Conservation (phyloP, 2,329 filamentous ascomycete species). For the Xylariomycetidae sp. region DNA sequence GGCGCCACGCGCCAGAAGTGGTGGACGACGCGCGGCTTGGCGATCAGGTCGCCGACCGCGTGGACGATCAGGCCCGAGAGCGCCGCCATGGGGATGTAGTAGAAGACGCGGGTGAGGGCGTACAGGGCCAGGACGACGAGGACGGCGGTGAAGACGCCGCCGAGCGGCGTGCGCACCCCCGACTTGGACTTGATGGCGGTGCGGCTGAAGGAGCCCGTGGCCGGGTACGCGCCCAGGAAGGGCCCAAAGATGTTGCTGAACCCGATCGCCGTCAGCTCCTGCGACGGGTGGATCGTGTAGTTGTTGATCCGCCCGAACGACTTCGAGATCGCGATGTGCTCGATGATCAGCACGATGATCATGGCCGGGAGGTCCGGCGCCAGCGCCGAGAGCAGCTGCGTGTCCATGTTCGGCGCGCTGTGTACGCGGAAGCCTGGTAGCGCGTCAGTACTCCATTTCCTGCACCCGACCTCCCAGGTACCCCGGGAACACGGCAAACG, state of each 20-base stretch:
- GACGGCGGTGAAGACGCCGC: conserved; percentile 75
- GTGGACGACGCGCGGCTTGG: conserved; percentile 74
- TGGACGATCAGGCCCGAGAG: conserved; percentile 85
- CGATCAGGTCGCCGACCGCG: conserved; percentile 80
- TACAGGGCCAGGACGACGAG: conserved; percentile 82
- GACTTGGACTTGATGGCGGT: conserved; percentile 95
- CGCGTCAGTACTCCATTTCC: no score
- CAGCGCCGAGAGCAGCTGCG: conserved; percentile 55
- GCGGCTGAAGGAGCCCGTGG: conserved; percentile 83
- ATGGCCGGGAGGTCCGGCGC: conserved; percentile 64
- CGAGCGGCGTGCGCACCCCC: conserved; percentile 79
- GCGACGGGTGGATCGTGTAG: conserved; percentile 72
- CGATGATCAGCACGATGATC: conserved; percentile 71
- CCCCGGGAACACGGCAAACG: no score
- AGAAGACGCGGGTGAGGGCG: conserved; percentile 76
- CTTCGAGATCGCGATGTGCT: conserved; percentile 80
- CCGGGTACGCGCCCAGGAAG: conserved; percentile 77
- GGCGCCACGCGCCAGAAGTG: conserved; percentile 86
- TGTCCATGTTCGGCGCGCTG: conserved; percentile 57
- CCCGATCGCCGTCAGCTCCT: conserved; percentile 73
- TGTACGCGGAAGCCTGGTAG: conserved; percentile 64
- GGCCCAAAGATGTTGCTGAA: conserved; percentile 70
- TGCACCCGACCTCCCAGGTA: no score
- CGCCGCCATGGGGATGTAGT: conserved; percentile 73
- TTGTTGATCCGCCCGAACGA: conserved; percentile 75